phyloP scores from a whole-genome alignment of 768 basidiomycete species.

The Ramaria sp. region DNA sequence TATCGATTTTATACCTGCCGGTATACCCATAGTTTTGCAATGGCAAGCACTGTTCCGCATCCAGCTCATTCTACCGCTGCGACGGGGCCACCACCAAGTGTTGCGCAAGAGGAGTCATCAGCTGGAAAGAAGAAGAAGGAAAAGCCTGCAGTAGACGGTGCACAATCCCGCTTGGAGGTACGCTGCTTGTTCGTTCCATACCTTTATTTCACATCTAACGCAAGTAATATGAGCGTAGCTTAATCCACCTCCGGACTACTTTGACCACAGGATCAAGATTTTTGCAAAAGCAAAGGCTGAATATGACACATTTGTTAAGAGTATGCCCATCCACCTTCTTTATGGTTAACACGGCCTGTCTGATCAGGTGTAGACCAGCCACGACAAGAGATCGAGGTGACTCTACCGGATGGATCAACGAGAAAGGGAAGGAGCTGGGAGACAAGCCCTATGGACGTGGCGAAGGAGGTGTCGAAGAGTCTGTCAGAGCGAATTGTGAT shows the following conservation, averaged over 20 bases:
- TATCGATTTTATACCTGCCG: not conserved
- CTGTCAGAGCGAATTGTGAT: slow-evolving; percentile 86
- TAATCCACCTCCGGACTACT: slow-evolving; percentile 74
- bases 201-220: not conserved
- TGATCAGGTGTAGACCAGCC: slow-evolving; percentile 47
- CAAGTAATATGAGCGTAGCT: slow-evolving; percentile 33
- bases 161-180: slow-evolving; percentile 3
- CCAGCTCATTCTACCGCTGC: slow-evolving; percentile 4
- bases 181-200: not conserved
- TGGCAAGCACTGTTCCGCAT: slow-evolving; percentile 5
- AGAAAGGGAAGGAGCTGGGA: slow-evolving; percentile 87
- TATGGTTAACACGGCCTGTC: not conserved
- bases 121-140: slow-evolving; percentile 4
- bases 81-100: not conserved
- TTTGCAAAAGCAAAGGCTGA: slow-evolving; percentile 82
- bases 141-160: not conserved
- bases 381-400: slow-evolving; percentile 72
- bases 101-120: not conserved
- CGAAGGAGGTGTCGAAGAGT: slow-evolving; percentile 77
- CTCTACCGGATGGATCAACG: slow-evolving; percentile 77
- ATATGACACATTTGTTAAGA: slow-evolving; percentile 68
- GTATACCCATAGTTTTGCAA: not conserved
- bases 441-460: slow-evolving; percentile 86
- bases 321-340: slow-evolving; percentile 30
- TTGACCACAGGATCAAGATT: slow-evolving; percentile 82